Conservation (phyloP, 2,329 filamentous ascomycete genomes). For the Dothistroma septosporum region DNA sequence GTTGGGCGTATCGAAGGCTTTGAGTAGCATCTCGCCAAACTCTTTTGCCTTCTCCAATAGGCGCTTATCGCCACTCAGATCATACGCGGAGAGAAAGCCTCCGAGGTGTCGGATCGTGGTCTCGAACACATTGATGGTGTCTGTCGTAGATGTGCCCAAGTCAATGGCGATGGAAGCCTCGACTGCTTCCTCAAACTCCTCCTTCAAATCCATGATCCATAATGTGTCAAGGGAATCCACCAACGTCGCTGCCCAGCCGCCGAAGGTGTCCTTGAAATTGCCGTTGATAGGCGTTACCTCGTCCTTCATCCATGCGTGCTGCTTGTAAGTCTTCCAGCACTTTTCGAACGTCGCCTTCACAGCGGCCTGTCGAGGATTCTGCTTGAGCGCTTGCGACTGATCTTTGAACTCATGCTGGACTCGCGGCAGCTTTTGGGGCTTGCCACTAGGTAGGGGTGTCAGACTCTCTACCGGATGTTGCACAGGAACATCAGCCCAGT, state of each 20-base stretch:
- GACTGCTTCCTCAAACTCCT: slow-evolving; percentile 47
- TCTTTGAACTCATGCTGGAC: slow-evolving; percentile 41
- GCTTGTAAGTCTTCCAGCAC: slow-evolving; percentile 44
- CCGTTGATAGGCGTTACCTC: slow-evolving; percentile 46
- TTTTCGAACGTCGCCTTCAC: slow-evolving; percentile 44
- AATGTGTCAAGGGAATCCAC: slow-evolving; percentile 46
- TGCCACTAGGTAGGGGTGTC: slow-evolving; percentile 37
- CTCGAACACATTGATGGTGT: slow-evolving; percentile 47
- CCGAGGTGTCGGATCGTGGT: slow-evolving; percentile 46
- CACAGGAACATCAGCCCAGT: slow-evolving; percentile 41
- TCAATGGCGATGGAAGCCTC: slow-evolving; percentile 42
- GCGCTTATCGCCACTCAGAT: slow-evolving; percentile 35
- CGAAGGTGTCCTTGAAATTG: slow-evolving; percentile 40
- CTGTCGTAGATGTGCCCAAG: slow-evolving; percentile 38
- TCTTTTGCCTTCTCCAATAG: slow-evolving; percentile 37
- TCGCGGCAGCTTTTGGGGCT: slow-evolving; percentile 38
- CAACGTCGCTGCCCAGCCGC: slow-evolving; percentile 47
- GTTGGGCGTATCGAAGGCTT: slow-evolving; percentile 47
- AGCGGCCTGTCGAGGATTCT: slow-evolving; percentile 34
- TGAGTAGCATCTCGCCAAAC: slow-evolving; percentile 44
- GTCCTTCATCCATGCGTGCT: slow-evolving; percentile 48
- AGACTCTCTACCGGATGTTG: slow-evolving; percentile 39
- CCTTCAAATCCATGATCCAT: slow-evolving; percentile 47
- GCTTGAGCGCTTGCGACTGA: slow-evolving; percentile 35
- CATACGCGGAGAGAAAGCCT: slow-evolving; percentile 36